phyloP scores from a whole-genome alignment of 805 yeast species.

The Kodamaea kakaduensis region DNA sequence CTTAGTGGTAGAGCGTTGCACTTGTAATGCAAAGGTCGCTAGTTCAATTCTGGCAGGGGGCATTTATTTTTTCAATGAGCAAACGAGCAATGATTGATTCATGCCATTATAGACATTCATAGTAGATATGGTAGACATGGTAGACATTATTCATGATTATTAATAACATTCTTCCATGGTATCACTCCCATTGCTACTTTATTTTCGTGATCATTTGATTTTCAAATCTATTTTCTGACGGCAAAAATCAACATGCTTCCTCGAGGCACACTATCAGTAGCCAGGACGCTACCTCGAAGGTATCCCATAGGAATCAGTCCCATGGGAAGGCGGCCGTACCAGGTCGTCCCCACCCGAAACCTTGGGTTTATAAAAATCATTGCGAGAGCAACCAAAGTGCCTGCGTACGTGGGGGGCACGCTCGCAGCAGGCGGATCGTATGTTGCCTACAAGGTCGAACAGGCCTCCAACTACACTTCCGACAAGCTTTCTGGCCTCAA shows the following conservation, averaged over 20 bases:
- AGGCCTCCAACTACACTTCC: conserved; percentile 67
- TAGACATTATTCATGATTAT: too few species aligned
- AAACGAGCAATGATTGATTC: too few species aligned
- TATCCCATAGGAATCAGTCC: background rate
- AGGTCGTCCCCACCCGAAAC: conserved; percentile 18
- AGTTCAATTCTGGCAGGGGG: conserved; percentile 37
- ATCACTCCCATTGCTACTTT: too few species aligned
- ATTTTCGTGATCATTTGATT: too few species aligned
- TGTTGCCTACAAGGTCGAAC: conserved; percentile 86
- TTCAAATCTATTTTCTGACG: background rate
- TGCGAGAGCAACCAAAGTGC: conserved; percentile 54
- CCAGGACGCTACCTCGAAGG: too few species aligned
- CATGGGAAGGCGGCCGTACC: background rate
- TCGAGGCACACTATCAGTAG: background rate
- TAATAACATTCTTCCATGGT: too few species aligned
- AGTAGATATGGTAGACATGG: too few species aligned
- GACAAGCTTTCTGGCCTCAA: conserved; percentile 61
- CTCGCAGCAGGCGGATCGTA: conserved; percentile 93
- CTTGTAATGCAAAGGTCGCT: conserved; percentile 81
- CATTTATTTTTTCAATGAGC: conserved; percentile 15
- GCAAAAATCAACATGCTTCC: conserved; percentile 1
- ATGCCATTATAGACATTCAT: too few species aligned
- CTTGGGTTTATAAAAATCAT: conserved; percentile 45
- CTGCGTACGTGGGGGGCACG: conserved; percentile 86
- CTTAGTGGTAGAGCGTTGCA: conserved; percentile 99